Evolutionary conservation across 345 rosid species (phyloP), one percentile per base, ranked within the genome.

Genomic region (Gossypium raimondii): DNA sequence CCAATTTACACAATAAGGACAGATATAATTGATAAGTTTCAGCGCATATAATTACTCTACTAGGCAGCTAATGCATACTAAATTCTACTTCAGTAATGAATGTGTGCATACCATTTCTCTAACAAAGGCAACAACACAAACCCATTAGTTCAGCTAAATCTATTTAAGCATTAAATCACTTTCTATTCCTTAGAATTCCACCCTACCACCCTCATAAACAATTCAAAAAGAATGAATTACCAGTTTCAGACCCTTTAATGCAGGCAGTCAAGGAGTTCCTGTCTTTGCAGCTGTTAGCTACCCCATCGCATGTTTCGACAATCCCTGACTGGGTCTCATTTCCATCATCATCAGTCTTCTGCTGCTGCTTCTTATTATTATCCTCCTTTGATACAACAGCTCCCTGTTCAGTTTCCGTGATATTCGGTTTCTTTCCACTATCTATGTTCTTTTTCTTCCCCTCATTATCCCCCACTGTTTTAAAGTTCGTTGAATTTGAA

Each of bases 301-400:
- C 65, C 59, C 87, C 88, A 13, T 62, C 72, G 80, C 97, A 93
- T 45, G 80, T 91, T 72, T 80, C 87, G n/a, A 0, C 47, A 73
- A 7, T 77, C 59, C 14, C 81, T 3, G 77, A n/a, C 70, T 74
- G 77, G 27, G 86, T 79, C 65, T 65, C 72, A 17, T 48, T 78
- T 55, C 84, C 75, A 67, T 48, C 60, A 65, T 51, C 84, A 67
- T 73, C 74, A 73, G 79, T 29, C 71, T 76, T 66, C 14, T 17
- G 10, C 61, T 34, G 12, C 63, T 27, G 60, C 78, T 71, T 74
- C 51, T 48, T 27, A 70, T 66, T 44, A 27, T 67, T 55, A 51
- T 29, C 69, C 44, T 61, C 67, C 59, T 27, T 25, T 3, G 45
- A 11, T 11, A 44, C 65, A 44, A 44, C 65, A 44, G 16, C 14